Conservation (phyloP, 805 yeast genomes). For the Spathaspora gorwiae region DNA sequence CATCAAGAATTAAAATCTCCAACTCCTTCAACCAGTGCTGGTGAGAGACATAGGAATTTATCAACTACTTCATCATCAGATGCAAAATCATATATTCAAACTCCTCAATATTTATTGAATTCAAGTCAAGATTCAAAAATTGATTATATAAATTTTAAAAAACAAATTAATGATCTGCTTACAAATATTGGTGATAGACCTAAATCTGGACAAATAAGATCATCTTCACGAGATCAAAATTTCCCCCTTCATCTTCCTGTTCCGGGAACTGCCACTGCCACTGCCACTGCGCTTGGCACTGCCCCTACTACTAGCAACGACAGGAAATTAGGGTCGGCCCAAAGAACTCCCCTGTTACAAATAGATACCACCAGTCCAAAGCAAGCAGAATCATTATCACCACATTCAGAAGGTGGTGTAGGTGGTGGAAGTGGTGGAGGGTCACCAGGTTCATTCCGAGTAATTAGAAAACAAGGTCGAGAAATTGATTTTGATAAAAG, state of each 20-base stretch:
- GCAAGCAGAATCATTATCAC: neutral
- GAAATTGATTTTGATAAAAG: constrained; percentile 82
- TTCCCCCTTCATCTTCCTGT: neutral
- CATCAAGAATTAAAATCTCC: constrained; percentile 31
- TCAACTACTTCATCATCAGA: constrained; percentile 52
- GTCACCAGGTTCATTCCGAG: constrained; percentile 48
- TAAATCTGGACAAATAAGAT: constrained; percentile 3
- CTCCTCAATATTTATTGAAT: constrained; percentile 64
- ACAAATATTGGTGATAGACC: neutral
- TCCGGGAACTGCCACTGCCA: constrained; percentile 3
- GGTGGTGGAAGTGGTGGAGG: neutral
- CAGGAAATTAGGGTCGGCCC: neutral
- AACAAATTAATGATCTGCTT: neutral
- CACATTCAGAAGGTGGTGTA: neutral
- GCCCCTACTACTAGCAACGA: no score
- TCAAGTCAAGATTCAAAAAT: constrained; percentile 32
- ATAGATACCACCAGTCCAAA: constrained; percentile 1
- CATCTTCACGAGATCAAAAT: no score
- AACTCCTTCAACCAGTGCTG: constrained; percentile 12
- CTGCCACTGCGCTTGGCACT: no score
- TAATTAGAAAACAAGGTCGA: constrained; percentile 58
- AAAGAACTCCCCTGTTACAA: constrained; percentile 1
- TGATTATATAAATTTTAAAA: constrained; percentile 57
- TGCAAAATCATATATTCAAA: constrained; percentile 58
- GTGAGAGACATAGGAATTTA: constrained; percentile 15